Evolutionary conservation across 2,329 filamentous ascomycete species (phyloP), one percentile per base, ranked within the genome.

Genomic region (Aspergillus sp.): DNA sequence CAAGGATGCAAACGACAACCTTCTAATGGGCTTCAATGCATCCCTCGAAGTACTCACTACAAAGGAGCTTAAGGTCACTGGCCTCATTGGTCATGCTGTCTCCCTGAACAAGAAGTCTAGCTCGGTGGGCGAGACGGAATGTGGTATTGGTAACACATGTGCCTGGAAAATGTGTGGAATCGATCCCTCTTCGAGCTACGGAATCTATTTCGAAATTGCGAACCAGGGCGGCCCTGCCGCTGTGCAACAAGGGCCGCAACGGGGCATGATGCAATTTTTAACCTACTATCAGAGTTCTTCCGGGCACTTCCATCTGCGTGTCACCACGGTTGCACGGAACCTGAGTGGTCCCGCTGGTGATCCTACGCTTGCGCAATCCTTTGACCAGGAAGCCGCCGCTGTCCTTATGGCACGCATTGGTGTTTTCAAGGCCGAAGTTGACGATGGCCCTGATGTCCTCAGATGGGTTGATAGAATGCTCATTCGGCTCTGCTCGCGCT

Each of bases 161-260:
- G 93, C 93, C 3, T 99, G 95, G 95, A 99, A 99, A 79, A 97
- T 99, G 93, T 98, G 95, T 70, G 93, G 92, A 65, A 97, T 99
- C 65, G 93, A 98, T 68, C 95, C 95, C 11, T 89, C 87, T 55
- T 87, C 95, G 33, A 97, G 92, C 69, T 98, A 98, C 69, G 95
- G 92, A 60, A 85, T 99, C 62, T 99, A 98, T 78, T 99, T 98
- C 68, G 95, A 99, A 75, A 96, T 99, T 71, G 93, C 95, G 47
- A 91, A 90, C 67, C 95, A 98, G 77, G 92, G 91, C 37, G 92
- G 92, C 7, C 90, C 92, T 15, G 84, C 90, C 49, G 87, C 90
- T 62, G 90, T 96, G 74, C 90, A 93, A 70, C 91, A 93, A 73
- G 87, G 89, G 6, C 89, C 91, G 24, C 91, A 96, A 72, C 92